A percentile compares a stretch with the other conserved stretches of the same genome.
Evolutionary conservation across 768 basidiomycete species (phyloP).

Genomic region (Suillus discolor): DNA sequence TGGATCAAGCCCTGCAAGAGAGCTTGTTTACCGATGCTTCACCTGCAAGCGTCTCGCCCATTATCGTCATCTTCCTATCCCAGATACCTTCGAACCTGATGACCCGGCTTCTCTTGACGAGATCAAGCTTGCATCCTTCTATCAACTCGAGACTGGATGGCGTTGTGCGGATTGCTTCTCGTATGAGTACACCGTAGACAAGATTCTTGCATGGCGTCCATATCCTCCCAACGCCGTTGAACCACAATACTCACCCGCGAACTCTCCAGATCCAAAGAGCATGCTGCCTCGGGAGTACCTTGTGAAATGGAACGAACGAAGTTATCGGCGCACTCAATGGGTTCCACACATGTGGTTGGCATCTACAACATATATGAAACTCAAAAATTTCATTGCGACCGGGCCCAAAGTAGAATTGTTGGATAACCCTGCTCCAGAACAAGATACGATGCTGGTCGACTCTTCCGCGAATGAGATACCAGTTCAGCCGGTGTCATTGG

Average conservation of each 20-base stretch:
- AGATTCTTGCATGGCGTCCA: conserved; percentile 91
- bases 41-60: conserved; percentile 84
- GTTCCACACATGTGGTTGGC: conserved; percentile 92
- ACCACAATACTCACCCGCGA: conserved; percentile 39
- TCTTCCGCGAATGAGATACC: conserved; percentile 19
- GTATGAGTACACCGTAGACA: conserved; percentile 70
- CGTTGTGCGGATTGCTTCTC: conserved; percentile 79
- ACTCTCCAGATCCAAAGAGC: conserved; percentile 54
- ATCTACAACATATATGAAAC: conserved; percentile 60
- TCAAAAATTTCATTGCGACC: conserved; percentile 74
- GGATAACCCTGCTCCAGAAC: conserved; percentile 41
- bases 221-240: conserved; percentile 69
- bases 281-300: conserved; percentile 88
- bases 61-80: conserved; percentile 69
- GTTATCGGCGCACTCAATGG: conserved; percentile 83
- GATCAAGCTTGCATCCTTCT: conserved; percentile 57
- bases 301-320: conserved; percentile 83
- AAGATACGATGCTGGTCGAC: conserved; percentile 31
- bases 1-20: conserved; percentile 26
- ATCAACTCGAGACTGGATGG: conserved; percentile 60
- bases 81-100: conserved; percentile 38
- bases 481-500: conserved; percentile 37
- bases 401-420: conserved; percentile 74
- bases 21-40: conserved; percentile 79
- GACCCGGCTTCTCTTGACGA: conserved; percentile 25